Base-by-base conservation (phyloP, 2,329 filamentous ascomycete species). In the Polytolypa hystricis region DNA sequence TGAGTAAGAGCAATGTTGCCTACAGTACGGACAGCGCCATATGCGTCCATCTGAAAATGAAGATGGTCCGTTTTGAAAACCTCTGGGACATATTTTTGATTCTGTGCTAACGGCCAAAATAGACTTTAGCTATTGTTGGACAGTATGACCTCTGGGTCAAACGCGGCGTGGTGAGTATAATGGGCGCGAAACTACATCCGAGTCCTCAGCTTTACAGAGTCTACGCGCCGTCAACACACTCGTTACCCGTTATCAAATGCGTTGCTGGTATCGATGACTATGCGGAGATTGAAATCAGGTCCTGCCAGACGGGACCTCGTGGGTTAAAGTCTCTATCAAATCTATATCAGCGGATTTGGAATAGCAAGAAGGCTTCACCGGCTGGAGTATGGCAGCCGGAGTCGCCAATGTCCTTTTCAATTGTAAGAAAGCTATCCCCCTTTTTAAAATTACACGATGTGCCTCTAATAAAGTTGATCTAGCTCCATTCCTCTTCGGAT, bases 71-170 rank as follows among this genome's bases (percentile, higher is more conserved):
- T 32, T 10, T 3, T n/a, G n/a, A n/a, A 7, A 25, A 7, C n/a
- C 21, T 25, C n/a, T n/a, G 21, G 7, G 7, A n/a, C 7, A 25
- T 30, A 7, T 10, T 14, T 11, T 19, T 16, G 18, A 9, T 4
- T 34, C 10, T n/a, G 31, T 16, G 27, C 40, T 37, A 33, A 42
- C 33, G 12, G 21, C 14, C 23, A 15, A n/a, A n/a, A 10, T 42
- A 66, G 63, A 66, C 57, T 25, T 65, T 55, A 18, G 56, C 58
- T 5, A 34, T 67, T 4, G 33, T 66, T n/a, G 75, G 75, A 9
- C 64, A 68, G 29, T 78, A 73, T 47, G 65, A 73, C 39, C 49
- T 79, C n/a, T 66, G 66, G 55, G 67, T 79, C 4, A 62, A 67
- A 30, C 60, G 64, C 47, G 75, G 74, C 9, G 62, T 71, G 17